These are phyloP conservation scores for Athelia sp. DNA, from an alignment of 1,284 basidiomycete genomes.

Conservation along the genomic window DNA sequence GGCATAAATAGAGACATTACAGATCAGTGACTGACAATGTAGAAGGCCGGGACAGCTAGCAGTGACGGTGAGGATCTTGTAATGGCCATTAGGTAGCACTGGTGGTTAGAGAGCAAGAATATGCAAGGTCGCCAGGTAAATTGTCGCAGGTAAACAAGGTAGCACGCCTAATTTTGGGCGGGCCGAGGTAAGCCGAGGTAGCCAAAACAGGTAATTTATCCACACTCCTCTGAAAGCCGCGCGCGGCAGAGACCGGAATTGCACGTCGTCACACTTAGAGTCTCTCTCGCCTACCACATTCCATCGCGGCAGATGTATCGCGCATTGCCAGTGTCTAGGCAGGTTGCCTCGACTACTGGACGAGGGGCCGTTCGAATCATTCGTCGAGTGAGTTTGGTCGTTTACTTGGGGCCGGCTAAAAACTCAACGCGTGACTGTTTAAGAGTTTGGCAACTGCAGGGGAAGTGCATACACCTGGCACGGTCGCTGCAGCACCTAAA, in stretches of 20 bases:
- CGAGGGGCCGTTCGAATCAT: constrained; percentile 41
- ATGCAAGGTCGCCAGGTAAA: no score
- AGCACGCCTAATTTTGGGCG: no score
- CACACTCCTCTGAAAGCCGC: neutral
- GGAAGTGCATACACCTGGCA: constrained; percentile 14
- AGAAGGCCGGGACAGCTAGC: no score
- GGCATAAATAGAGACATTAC: no score
- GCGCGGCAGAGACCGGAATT: neutral
- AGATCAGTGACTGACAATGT: no score
- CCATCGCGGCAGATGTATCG: constrained; percentile 51
- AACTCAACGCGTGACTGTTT: constrained; percentile 2
- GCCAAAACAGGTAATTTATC: no score
- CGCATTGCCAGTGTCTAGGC: constrained; percentile 48
- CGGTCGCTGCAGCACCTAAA: constrained; percentile 31
- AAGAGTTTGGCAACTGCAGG: constrained; percentile 53
- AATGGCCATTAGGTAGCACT: no score
- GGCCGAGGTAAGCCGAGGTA: no score
- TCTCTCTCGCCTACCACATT: neutral
- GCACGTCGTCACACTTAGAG: neutral
- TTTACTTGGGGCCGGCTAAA: constrained; percentile 1
- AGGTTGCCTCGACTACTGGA: constrained; percentile 39
- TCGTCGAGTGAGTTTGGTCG: constrained; percentile 43
- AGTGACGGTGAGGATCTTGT: no score
- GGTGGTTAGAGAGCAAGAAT: no score
- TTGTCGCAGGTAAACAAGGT: no score